Percentiles rank a stretch among this genome's conserved stretches.
Evolutionary conservation across 2,329 filamentous ascomycete species (phyloP).

Genomic region (Stagonosporopsis cucurbitacearum): DNA sequence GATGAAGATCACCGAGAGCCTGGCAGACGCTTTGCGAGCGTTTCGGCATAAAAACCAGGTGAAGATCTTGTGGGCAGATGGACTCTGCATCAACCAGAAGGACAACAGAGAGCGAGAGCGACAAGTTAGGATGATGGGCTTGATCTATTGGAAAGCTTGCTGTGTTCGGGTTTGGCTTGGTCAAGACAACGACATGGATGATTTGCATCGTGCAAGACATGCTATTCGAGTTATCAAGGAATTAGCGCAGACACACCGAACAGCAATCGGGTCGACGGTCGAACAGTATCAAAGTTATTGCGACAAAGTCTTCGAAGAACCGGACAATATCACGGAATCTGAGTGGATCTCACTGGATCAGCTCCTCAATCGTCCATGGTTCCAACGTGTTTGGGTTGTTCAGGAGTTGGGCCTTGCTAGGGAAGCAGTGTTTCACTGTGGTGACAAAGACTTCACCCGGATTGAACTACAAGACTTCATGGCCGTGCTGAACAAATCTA

Average conservation of each 20-base stretch:
- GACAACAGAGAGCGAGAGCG: slow-evolving; percentile 8
- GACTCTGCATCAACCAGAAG: slow-evolving; percentile 24
- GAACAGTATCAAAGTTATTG: neutral
- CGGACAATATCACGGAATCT: neutral
- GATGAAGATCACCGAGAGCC: neutral
- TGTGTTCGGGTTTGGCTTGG: slow-evolving; percentile 11
- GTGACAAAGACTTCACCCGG: neutral
- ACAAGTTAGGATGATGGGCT: slow-evolving; percentile 21
- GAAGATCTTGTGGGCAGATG: slow-evolving; percentile 17
- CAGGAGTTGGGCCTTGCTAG: slow-evolving; percentile 16
- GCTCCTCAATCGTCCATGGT: slow-evolving; percentile 10
- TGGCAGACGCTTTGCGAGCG: slow-evolving; percentile 7
- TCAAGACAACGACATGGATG: neutral
- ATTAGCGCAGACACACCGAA: neutral
- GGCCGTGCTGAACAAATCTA: neutral
- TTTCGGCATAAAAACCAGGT: neutral
- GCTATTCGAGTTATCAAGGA: neutral
- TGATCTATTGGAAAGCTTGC: slow-evolving; percentile 15
- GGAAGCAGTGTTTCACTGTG: slow-evolving; percentile 9
- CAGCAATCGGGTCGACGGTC: neutral
- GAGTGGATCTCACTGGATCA: neutral
- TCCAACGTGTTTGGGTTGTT: slow-evolving; percentile 20
- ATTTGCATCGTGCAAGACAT: neutral
- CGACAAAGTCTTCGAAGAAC: neutral
- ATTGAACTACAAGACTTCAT: neutral